Base-by-base conservation (phyloP, 306 rosid genomes). In the Sicyos edulis region DNA sequence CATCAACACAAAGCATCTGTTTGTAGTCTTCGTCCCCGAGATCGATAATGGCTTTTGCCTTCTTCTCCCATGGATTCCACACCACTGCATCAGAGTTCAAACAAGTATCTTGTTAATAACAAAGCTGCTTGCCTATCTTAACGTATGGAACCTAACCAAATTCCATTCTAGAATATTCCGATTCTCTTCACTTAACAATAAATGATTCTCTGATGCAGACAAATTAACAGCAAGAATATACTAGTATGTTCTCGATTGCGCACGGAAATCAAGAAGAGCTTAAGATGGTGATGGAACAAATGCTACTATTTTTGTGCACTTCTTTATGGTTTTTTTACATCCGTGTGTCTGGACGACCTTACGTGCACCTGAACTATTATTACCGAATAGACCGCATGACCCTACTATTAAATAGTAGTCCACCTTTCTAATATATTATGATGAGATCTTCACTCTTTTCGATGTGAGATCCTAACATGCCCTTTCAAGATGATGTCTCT, bases 11-110 rank as follows among this genome's bases (percentile, higher is more conserved):
- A 0, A 93, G 80, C 96, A 88, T 93, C 14, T 85, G 87, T 76
- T 87, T 87, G 83, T 90, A 91, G 78, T 93, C 99, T 75, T 90
- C 96, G 55, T 93, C 95, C 57, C 97, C 96, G 0, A 91, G 82
- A 85, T 91, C 99, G 0, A 10, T 77, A 7, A 88, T 78, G 7
- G 88, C 21, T 82, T 86, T 88, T 0, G 92, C 76, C 50, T 85
- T 88, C 82, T 78, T 92, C 64, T 86, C 95, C 98, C 97, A 93
- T 0, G 98, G 98, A 84, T 93, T 91, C 98, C 98, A 90, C 20
- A 93, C 96, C 85, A 83, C 97, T 93, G 74, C 22, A 62, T 37
- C 76, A 54, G 50, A 74, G 77, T 45, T 66, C 54, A 66, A 45
- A 66, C 34, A 66, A 13, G 19, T 45, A 66, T 65, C 13, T 37